Base-by-base conservation (phyloP, 2,329 filamentous ascomycete species). In the Botryotinia narcissicola region DNA sequence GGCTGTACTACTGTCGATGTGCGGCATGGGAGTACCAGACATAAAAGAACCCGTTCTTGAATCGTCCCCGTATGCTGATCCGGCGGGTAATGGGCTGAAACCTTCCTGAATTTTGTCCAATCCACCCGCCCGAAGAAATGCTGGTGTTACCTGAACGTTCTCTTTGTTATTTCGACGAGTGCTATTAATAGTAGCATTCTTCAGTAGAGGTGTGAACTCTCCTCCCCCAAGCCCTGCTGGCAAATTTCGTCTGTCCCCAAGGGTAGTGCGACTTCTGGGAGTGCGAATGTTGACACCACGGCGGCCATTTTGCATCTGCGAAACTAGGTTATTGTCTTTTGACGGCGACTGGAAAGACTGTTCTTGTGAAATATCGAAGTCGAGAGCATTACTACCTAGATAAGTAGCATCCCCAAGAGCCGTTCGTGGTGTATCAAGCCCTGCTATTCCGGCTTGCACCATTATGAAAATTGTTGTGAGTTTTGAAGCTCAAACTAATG, bases 201-300 rank as follows among this genome's bases (percentile, higher is more conserved):
- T 97, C 81, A 99, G 89, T 78, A 99, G 85, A 0, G 97, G 96
- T 0, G 96, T 99, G 82, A 99, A 99, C 80, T 99, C 97, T 78
- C 90, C 91, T 71, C 88, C 89, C 62, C 86, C 88, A 60, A 91
- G 75, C 69, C 76, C 83, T 54, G 86, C 85, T 35, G 91, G 92
- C 35, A 94, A 85, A 79, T 94, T 96, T 79, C 89, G 89, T 77
- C 90, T 88, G 82, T 93, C 89, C 75, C 88, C 88, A 60, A 97
- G 87, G 32, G 92, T 90, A 29, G 90, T 89, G 76, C 93, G 90
- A 62, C 78, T 83, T 73, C 88, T 90, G 46, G 95, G 95, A 70
- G 95, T 97, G 79, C 89, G 87, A 76, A 94, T 83, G 80, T 83
- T 91, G 78, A 87, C 64, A 75, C 85, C 84, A 77, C 86, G 82